These are phyloP conservation scores for Sphaerostilbella broomeana DNA, from an alignment of 2,329 filamentous ascomycete genomes.

Conservation along the genomic window DNA sequence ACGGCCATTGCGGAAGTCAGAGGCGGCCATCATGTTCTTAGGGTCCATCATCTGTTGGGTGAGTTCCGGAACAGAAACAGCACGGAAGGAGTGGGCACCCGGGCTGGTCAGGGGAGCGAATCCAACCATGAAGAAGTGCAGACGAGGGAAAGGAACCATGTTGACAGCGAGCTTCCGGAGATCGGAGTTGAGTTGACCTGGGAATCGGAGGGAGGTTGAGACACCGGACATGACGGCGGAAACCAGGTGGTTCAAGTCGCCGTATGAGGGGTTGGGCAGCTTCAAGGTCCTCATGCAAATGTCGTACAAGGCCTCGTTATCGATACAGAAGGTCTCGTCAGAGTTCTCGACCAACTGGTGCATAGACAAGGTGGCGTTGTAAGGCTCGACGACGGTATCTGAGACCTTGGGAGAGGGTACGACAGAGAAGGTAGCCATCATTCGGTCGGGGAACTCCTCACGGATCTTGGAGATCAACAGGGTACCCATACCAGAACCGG, in stretches of 20 bases:
- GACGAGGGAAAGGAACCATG: conserved; percentile 99
- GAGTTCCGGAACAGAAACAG: conserved; percentile 92
- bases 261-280: conserved; percentile 96
- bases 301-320: conserved; percentile 99
- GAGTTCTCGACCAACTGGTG: conserved; percentile 99
- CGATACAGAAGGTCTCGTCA: conserved; percentile 99
- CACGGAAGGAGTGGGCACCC: conserved; percentile 85
- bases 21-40: conserved; percentile 99
- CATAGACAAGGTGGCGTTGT: conserved; percentile 97
- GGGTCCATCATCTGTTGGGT: conserved; percentile 99
- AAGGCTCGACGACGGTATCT: conserved; percentile 98
- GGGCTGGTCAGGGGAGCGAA: conserved; percentile 93
- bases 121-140: conserved; percentile 99
- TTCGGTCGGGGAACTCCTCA: conserved; percentile 98
- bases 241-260: conserved; percentile 98
- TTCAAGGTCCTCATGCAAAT: conserved; percentile 99
- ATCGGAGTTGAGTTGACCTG: conserved; percentile 98
- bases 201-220: conserved; percentile 97
- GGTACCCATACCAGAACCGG: conserved; percentile 99
- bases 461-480: conserved; percentile 99
- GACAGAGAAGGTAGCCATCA: conserved; percentile 99
- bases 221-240: conserved; percentile 99
- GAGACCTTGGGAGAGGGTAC: conserved; percentile 98
- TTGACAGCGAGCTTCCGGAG: conserved; percentile 98
- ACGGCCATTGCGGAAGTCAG: conserved; percentile 98